phyloP scores from a whole-genome alignment of 176 grass and related monocot genomes.

The Raddia distichophylla region DNA sequence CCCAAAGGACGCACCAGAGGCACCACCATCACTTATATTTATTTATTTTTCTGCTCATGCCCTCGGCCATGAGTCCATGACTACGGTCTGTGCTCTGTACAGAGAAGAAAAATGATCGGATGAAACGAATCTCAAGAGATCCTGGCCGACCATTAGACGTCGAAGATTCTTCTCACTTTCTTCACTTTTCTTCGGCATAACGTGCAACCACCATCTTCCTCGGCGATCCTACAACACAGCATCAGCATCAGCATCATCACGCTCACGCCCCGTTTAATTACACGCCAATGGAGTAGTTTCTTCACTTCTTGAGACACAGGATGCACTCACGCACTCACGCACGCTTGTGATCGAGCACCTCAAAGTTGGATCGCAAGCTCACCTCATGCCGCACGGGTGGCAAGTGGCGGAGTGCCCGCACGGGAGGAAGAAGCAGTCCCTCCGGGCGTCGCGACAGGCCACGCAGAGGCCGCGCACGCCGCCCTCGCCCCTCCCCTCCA shows the following conservation, averaged over 20 bases:
- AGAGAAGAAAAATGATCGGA: neutral
- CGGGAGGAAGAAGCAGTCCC: slow-evolving; percentile 80
- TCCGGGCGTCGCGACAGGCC: slow-evolving; percentile 56
- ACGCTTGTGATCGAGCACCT: neutral
- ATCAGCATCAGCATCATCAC: slow-evolving; percentile 1
- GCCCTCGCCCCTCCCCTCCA: slow-evolving; percentile 26
- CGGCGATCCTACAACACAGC: slow-evolving; percentile 51
- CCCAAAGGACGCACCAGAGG: too few species aligned
- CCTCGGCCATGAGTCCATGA: neutral
- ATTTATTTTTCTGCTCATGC: neutral
- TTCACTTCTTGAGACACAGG: neutral
- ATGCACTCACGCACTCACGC: neutral
- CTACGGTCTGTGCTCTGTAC: neutral
- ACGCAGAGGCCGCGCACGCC: slow-evolving; percentile 41
- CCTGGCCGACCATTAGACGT: neutral
- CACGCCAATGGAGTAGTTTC: too few species aligned
- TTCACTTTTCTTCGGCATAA: slow-evolving; percentile 76
- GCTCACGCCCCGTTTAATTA: too few species aligned
- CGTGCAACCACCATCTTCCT: slow-evolving; percentile 62
- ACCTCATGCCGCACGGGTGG: slow-evolving; percentile 68
- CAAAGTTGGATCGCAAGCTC: neutral
- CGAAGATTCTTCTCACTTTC: slow-evolving; percentile 81
- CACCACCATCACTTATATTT: too few species aligned
- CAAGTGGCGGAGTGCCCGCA: slow-evolving; percentile 76
- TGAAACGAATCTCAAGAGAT: neutral